A percentile compares a stretch with the other conserved stretches of the same genome.
Conservation (phyloP, 352 stramenopile species). For the Pythium diclinum region DNA sequence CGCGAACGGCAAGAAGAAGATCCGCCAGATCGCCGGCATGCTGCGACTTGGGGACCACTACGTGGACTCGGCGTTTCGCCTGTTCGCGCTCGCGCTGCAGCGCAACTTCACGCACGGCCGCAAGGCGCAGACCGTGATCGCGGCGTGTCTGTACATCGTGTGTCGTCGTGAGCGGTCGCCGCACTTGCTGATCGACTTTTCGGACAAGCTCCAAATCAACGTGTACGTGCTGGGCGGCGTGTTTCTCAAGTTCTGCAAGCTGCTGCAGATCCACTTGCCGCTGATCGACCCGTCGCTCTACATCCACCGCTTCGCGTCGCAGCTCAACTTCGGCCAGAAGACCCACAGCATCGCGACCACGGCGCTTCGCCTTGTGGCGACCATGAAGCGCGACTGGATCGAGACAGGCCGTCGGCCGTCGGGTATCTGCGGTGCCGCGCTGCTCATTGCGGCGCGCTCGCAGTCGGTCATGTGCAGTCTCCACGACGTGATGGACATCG, state of each 20-base stretch:
- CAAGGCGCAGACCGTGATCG: slow-evolving; percentile 95
- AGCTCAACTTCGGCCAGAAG: slow-evolving; percentile 96
- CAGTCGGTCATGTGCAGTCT: slow-evolving; percentile 91
- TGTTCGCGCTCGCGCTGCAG: slow-evolving; percentile 95
- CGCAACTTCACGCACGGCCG: slow-evolving; percentile 97
- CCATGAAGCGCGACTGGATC: slow-evolving; percentile 99
- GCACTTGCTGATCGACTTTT: slow-evolving; percentile 99
- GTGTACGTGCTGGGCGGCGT: slow-evolving; percentile 85
- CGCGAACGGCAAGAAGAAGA: slow-evolving; percentile 92
- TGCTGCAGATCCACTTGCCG: slow-evolving; percentile 95
- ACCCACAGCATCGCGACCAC: slow-evolving; percentile 94
- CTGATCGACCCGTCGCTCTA: slow-evolving; percentile 99
- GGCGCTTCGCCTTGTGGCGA: slow-evolving; percentile 92
- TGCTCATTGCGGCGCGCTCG: slow-evolving; percentile 95
- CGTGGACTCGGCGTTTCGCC: slow-evolving; percentile 94
- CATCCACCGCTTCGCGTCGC: slow-evolving; percentile 97
- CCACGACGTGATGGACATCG: slow-evolving; percentile 87
- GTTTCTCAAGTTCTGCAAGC: slow-evolving; percentile 90
- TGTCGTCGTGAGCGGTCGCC: slow-evolving; percentile 97
- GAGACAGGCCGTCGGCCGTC: slow-evolving; percentile 94
- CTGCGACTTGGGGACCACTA: slow-evolving; percentile 93
- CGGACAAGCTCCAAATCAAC: slow-evolving; percentile 96
- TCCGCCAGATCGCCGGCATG: slow-evolving; percentile 91
- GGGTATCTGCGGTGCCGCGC: slow-evolving; percentile 95
- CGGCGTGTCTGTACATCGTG: slow-evolving; percentile 98